These are phyloP conservation scores for Nadsonia commutata DNA, from an alignment of 1,139 yeast genomes.

Conservation along the genomic window DNA sequence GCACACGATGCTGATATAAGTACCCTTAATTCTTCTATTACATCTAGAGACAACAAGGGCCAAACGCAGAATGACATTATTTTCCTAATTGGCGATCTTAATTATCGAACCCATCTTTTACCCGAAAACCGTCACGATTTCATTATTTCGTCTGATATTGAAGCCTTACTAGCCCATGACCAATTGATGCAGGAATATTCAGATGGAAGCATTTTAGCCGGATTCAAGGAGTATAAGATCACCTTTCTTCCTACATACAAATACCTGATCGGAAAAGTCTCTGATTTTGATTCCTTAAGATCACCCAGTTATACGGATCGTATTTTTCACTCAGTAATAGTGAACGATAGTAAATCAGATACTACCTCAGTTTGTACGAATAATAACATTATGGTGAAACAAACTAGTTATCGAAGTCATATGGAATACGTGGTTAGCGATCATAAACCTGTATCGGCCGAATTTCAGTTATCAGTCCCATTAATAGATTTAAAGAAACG, in stretches of 20 bases:
- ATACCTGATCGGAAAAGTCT: constrained; percentile 23
- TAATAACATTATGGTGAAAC: constrained; percentile 10
- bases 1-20: background rate
- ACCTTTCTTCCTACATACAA: constrained; percentile 68
- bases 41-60: background rate
- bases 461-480: constrained; percentile 32
- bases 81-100: constrained; percentile 60
- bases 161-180: constrained; percentile 40
- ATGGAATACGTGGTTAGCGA: constrained; percentile 40
- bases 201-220: constrained; percentile 39
- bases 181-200: constrained; percentile 41
- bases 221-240: constrained; percentile 50
- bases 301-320: constrained; percentile 76
- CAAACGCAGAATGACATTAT: constrained; percentile 15
- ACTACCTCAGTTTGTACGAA: background rate
- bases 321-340: constrained; percentile 27
- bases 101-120: constrained; percentile 44
- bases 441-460: constrained; percentile 57
- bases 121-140: constrained; percentile 30
- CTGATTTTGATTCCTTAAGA: constrained; percentile 28
- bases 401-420: constrained; percentile 12
- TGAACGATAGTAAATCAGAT: constrained; percentile 1
- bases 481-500: constrained; percentile 33
- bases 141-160: constrained; percentile 30
- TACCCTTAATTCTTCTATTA: background rate